Base-by-base conservation (phyloP, 2,329 filamentous ascomycete genomes). In the Beauveria medogensis region DNA sequence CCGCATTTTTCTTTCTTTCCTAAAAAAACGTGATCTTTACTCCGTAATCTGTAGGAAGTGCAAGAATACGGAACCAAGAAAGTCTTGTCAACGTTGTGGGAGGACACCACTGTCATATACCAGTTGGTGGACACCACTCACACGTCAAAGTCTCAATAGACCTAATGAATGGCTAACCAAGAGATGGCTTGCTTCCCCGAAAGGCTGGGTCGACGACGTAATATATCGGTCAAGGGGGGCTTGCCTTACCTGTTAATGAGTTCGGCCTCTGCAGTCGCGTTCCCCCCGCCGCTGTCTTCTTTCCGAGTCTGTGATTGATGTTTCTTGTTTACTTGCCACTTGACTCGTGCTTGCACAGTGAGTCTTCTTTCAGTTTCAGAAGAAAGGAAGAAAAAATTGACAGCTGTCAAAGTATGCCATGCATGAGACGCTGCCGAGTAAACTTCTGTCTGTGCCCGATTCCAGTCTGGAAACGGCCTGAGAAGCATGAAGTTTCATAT, bases 81-180 rank as follows among this genome's bases (percentile, higher is more conserved):
- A 57, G 47, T 22, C 37, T 47, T 47, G 28, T 22, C 47, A 59
- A 22, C 34, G 47, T 26, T 59, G 56, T 59, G 56, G 56, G 48
- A 46, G 40, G 44, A 41, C 30, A 28, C 40, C 34, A 34, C 26
- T 34, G 26, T 51, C 48, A 22, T 24, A 2, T 28, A 10, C n/a
- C n/a, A 9, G n/a, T 46, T 20, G n/a, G 7, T 46, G 20, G 10
- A 59, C 26, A n/a, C 48, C 40, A 52, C 47, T 22, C 46, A 34
- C 40, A 59, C 56, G n/a, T 24, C 44, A 43, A 34, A 30, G 28
- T 28, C 28, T 9, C 28, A 28, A 28, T 1, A 58, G 30, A 40
- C 5, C 2, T 10, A 2, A 22, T 22, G 22, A 40, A 40, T 41
- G 28, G 44, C 43, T 26, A 24, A 50, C 26, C 24, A 43, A 40